phyloP scores from a whole-genome alignment of 495 filamentous ascomycete genomes.

The Penicillium egyptiacum region DNA sequence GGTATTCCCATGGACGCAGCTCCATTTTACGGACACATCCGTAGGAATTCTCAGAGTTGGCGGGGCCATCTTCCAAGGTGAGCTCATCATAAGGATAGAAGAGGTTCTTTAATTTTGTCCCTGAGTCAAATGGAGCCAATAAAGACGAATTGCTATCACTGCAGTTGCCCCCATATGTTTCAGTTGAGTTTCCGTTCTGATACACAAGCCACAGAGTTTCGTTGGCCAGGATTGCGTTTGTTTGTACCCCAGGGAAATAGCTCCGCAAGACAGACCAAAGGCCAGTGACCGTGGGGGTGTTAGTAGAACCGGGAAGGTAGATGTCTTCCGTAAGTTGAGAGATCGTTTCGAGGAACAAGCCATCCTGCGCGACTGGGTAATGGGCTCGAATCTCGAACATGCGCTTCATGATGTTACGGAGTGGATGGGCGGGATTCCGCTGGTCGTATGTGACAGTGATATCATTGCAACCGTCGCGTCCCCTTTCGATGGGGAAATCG shows the following conservation, averaged over 20 bases:
- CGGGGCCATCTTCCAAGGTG: constrained; percentile 30
- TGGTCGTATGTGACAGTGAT: constrained; percentile 52
- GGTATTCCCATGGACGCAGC: constrained; percentile 57
- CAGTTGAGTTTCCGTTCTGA: constrained; percentile 47
- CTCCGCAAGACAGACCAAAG: constrained; percentile 50
- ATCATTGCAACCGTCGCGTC: constrained; percentile 46
- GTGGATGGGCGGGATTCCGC: constrained; percentile 52
- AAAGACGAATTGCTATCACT: constrained; percentile 34
- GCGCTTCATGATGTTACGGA: constrained; percentile 47
- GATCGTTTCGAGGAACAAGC: constrained; percentile 41
- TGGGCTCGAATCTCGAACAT: constrained; percentile 51
- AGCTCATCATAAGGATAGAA: constrained; percentile 54
- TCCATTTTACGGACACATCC: constrained; percentile 50
- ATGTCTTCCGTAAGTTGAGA: constrained; percentile 45
- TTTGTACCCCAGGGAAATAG: constrained; percentile 42
- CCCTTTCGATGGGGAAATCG: constrained; percentile 45
- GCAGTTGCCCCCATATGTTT: constrained; percentile 45
- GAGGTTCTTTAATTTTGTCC: constrained; percentile 48
- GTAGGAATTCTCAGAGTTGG: constrained; percentile 6
- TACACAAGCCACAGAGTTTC: constrained; percentile 51
- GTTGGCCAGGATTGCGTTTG: constrained; percentile 28
- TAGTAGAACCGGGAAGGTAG: constrained; percentile 44
- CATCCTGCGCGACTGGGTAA: constrained; percentile 52
- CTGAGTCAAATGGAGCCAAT: constrained; percentile 42
- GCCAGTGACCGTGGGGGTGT: constrained; percentile 46